A percentile compares a stretch with the other conserved stretches of the same genome.
phyloP scores from a whole-genome alignment of 2,329 filamentous ascomycete genomes.

The Phyllosticta capitalensis region DNA sequence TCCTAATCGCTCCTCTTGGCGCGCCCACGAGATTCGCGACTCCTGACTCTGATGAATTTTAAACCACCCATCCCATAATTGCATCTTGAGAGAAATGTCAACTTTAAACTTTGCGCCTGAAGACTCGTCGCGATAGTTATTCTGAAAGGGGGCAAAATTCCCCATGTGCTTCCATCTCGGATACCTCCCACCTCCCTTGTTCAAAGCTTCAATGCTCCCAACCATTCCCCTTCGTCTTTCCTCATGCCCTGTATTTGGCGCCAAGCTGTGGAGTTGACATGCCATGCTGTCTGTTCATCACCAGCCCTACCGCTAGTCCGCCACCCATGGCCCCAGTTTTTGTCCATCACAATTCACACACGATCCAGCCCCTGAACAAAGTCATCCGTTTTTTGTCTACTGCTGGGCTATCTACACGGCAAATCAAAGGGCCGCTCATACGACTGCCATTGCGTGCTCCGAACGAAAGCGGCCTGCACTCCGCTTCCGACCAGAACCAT shows the following conservation, averaged over 20 bases:
- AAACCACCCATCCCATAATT: no score
- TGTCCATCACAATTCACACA: background rate
- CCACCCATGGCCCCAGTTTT: background rate
- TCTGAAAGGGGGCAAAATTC: no score
- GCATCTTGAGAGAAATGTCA: no score
- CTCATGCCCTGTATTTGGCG: no score
- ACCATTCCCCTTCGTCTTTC: no score
- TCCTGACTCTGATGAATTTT: background rate
- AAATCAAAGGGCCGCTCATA: background rate
- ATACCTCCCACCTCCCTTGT: no score
- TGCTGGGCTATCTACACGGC: background rate
- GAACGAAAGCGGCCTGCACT: conserved; percentile 1
- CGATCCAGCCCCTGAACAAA: background rate
- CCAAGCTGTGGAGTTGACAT: no score
- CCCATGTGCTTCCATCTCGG: no score
- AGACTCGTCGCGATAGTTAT: no score
- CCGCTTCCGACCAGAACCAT: conserved; percentile 1
- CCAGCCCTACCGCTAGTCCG: background rate
- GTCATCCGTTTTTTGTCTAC: background rate
- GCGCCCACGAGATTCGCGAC: background rate
- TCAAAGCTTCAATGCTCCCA: no score
- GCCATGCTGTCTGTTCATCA: background rate
- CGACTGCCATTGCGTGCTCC: background rate
- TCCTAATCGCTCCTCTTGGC: background rate
- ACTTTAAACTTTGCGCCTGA: no score